Evolutionary conservation across 306 rosid genomes (phyloP).

Genomic region (Sechiopsis laciniata): DNA sequence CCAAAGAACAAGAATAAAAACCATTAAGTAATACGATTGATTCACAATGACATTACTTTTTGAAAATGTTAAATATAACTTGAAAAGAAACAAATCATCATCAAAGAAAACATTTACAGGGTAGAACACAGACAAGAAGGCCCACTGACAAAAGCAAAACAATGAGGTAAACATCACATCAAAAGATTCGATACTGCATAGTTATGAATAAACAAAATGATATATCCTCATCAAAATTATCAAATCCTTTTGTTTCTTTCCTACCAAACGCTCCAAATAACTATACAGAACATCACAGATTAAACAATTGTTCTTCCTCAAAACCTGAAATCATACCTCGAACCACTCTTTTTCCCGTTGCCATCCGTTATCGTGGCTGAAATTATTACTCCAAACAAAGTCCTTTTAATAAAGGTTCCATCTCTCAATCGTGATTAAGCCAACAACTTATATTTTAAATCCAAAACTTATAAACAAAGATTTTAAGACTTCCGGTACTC

Average conservation of each 20-base stretch:
- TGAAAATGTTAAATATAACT: not conserved
- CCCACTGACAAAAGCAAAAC: not conserved
- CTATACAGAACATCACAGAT: not conserved
- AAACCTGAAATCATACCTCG: constrained; percentile 11
- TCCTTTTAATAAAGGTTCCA: not conserved
- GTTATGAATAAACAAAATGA: not conserved
- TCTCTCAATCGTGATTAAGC: not conserved
- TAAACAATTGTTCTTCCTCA: not conserved
- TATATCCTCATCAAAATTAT: not conserved
- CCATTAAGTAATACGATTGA: not conserved
- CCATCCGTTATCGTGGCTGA: not conserved
- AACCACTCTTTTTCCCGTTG: not conserved
- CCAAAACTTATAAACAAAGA: not conserved
- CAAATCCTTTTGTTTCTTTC: not conserved
- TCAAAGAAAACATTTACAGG: constrained; percentile 2
- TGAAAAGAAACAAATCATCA: constrained; percentile 1
- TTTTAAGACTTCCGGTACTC: not conserved
- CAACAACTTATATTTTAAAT: not conserved
- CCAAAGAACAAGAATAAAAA: not conserved
- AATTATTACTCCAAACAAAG: not conserved
- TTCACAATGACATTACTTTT: not conserved
- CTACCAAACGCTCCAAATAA: not conserved
- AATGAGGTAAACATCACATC: not conserved
- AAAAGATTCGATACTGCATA: not conserved
- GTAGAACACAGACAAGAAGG: not conserved